Percentiles rank a stretch among this genome's conserved stretches.
phyloP scores from a whole-genome alignment of 768 basidiomycete genomes.

The Xerocomellus chrysenteron region DNA sequence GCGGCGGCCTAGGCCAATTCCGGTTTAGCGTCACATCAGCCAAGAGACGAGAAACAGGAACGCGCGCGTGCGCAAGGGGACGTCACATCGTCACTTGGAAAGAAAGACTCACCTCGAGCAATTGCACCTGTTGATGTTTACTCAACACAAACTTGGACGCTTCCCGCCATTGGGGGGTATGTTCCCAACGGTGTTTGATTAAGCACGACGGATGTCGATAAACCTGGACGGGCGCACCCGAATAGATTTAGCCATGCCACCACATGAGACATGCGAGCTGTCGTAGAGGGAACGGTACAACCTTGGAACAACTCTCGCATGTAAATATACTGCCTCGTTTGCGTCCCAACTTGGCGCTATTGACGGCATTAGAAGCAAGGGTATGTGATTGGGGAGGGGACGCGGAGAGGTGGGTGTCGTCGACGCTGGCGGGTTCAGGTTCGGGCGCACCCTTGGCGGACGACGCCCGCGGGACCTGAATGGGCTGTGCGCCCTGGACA shows the following conservation, averaged over 20 bases:
- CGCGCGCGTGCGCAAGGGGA: not conserved
- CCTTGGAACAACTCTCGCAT: constrained; percentile 96
- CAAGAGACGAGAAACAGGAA: constrained; percentile 1
- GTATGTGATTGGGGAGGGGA: constrained; percentile 12
- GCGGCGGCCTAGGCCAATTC: constrained; percentile 70
- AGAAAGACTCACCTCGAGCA: constrained; percentile 68
- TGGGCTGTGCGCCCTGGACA: constrained; percentile 12
- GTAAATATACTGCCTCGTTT: constrained; percentile 85
- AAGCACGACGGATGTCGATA: constrained; percentile 93
- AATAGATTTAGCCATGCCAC: constrained; percentile 3
- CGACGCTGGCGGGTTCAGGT: constrained; percentile 11
- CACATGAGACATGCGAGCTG: constrained; percentile 1
- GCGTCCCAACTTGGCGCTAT: constrained; percentile 47
- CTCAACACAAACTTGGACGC: constrained; percentile 86
- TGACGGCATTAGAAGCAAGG: constrained; percentile 8
- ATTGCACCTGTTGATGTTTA: constrained; percentile 96
- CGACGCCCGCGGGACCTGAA: not conserved
- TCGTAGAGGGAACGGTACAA: constrained; percentile 25
- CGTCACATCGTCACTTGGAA: not conserved
- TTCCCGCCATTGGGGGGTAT: constrained; percentile 94
- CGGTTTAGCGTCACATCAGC: constrained; percentile 4
- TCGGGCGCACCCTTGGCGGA: constrained; percentile 5
- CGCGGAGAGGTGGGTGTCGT: constrained; percentile 12
- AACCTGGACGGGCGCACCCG: constrained; percentile 44
- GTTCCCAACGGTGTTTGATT: constrained; percentile 98